Percentiles rank a stretch among this genome's conserved stretches.
Evolutionary conservation across 805 yeast species (phyloP).

Genomic region (Candida insectorum): DNA sequence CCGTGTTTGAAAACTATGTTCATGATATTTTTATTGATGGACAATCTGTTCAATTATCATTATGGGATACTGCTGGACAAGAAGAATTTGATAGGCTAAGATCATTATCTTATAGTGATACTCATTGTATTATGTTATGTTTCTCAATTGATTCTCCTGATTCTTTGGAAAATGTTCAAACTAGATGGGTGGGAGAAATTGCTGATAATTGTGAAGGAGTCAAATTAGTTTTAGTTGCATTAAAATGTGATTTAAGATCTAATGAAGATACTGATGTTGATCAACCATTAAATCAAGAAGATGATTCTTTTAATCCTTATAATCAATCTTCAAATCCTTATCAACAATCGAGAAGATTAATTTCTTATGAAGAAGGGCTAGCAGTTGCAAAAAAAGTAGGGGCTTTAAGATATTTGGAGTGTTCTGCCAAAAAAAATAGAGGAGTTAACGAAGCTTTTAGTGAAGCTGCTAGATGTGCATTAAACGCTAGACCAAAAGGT

Average conservation of each 20-base stretch:
- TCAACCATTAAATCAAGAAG: slow-evolving; percentile 24
- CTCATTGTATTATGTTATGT: slow-evolving; percentile 96
- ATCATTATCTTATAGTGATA: slow-evolving; percentile 88
- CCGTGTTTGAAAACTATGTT: slow-evolving; percentile 95
- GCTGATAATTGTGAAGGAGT: slow-evolving; percentile 97
- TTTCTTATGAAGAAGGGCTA: slow-evolving; percentile 90
- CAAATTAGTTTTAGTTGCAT: slow-evolving; percentile 85
- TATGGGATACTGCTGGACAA: slow-evolving; percentile 99
- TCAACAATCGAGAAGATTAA: slow-evolving; percentile 47
- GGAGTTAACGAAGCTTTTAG: slow-evolving; percentile 99
- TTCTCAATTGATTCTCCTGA: slow-evolving; percentile 92
- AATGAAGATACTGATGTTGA: slow-evolving; percentile 49
- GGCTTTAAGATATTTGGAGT: slow-evolving; percentile 90
- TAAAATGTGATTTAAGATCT: slow-evolving; percentile 88
- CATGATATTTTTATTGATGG: slow-evolving; percentile 96
- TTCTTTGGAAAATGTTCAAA: slow-evolving; percentile 90
- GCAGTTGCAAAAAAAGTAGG: slow-evolving; percentile 91
- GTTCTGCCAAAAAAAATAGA: slow-evolving; percentile 92
- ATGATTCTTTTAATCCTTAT: slow-evolving; percentile 27
- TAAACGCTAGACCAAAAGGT: slow-evolving; percentile 84
- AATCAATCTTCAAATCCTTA: slow-evolving; percentile 31
- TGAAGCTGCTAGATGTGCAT: slow-evolving; percentile 96
- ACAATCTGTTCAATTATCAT: slow-evolving; percentile 83
- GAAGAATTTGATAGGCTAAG: slow-evolving; percentile 95
- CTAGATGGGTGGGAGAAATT: slow-evolving; percentile 96